phyloP scores from a whole-genome alignment of 495 filamentous ascomycete genomes.

The Neurospora tetrasperma region DNA sequence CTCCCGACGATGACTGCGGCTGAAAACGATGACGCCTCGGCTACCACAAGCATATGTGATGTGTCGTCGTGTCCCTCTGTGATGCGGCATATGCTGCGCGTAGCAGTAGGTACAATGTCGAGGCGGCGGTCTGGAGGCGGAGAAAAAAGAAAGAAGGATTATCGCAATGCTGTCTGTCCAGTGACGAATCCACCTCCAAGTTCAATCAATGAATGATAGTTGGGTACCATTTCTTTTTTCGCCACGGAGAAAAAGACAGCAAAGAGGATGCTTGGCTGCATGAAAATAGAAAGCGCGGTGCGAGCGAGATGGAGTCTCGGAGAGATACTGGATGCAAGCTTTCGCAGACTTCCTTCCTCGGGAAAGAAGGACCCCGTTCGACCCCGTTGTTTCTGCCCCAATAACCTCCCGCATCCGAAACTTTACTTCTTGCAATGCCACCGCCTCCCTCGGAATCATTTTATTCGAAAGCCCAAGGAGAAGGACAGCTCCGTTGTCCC shows the following conservation, averaged over 20 bases:
- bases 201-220: not conserved
- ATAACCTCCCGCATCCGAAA: not conserved
- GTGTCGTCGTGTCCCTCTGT: not conserved
- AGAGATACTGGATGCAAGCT: not conserved
- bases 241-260: not conserved
- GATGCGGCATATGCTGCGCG: not conserved
- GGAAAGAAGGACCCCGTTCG: not conserved
- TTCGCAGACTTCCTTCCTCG: not conserved
- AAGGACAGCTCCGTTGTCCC: not conserved
- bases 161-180: not conserved
- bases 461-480: too few species aligned
- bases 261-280: not conserved
- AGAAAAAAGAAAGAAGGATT: not conserved
- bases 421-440: not conserved
- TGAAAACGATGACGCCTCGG: not conserved
- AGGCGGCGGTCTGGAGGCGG: not conserved
- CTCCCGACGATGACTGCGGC: not conserved
- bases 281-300: not conserved
- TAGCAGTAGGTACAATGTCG: conserved; percentile 1
- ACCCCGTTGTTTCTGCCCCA: not conserved
- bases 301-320: not conserved
- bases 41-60: not conserved
- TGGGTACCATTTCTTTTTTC: not conserved
- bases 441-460: too few species aligned
- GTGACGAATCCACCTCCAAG: not conserved